Evolutionary conservation across 495 filamentous ascomycete genomes (phyloP), one percentile per base, ranked within the genome.

Genomic region (Daldinia vernicosa): DNA sequence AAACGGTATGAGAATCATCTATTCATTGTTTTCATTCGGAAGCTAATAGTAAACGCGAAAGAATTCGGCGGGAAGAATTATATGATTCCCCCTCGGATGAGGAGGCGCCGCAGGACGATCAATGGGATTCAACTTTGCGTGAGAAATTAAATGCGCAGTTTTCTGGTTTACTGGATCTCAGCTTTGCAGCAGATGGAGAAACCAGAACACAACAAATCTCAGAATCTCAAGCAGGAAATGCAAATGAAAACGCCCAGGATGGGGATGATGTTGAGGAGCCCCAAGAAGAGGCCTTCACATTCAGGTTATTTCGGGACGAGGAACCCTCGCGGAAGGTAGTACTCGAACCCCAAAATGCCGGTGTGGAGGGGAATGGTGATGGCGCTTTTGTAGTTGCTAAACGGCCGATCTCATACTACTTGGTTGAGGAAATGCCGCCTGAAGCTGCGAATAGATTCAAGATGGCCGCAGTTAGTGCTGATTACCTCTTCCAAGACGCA

Each of bases 1-100:
- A 88, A 87, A 69, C 80, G 84, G 86, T 86, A 76, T 56, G 80
- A 60, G 47, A 40, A 45, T 5, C 11, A 11, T n/a, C 6, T 22
- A 1, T 17, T 17, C 17, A 30, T 54, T 9, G n/a, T 35, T 26
- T 40, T 22, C 28, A 22, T 50, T 60, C 30, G 17, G 37, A 45
- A 37, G 58, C 61, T 61, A 45, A 71, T 67, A 64, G 70, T 59
- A 70, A 39, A 63, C 40, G 63, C 26, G 9, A 26, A 67, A 89
- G 86, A 32, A 81, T 89, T 35, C 79, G 86, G 30, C 79, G 86
- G 45, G 78, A 84, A 35, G 85, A 88, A 19, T 79, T 89, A 19
- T 80, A 80, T 62, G 77, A 79, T 62, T 78, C 75, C 19, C 64
- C 67, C 37, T 80, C 76, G 5, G 75, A 76, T 33, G 76, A 68